Conservation (phyloP, 805 yeast genomes). For the Wickerhamiella azyma region DNA sequence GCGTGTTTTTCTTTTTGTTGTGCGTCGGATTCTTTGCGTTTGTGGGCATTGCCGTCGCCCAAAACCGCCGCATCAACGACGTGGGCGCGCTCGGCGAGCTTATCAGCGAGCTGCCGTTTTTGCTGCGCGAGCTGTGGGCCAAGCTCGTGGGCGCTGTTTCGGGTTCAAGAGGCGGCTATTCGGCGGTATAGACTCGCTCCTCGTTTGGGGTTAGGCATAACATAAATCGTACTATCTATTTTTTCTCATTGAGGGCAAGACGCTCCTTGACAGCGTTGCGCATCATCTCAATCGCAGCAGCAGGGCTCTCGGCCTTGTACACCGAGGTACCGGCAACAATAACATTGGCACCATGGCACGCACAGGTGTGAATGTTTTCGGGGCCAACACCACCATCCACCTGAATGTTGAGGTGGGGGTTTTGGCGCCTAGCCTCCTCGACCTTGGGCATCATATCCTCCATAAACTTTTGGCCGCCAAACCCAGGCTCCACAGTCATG, state of each 20-base stretch:
- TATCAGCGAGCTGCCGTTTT: constrained; percentile 57
- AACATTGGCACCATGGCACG: constrained; percentile 95
- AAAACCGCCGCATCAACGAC: constrained; percentile 62
- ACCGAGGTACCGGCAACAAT: constrained; percentile 96
- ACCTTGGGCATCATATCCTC: constrained; percentile 94
- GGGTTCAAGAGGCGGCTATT: constrained; percentile 72
- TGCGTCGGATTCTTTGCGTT: constrained; percentile 60
- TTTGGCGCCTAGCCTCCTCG: constrained; percentile 51
- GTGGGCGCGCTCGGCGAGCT: constrained; percentile 28
- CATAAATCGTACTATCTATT: background rate
- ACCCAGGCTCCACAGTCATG: constrained; percentile 99
- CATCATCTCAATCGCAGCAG: constrained; percentile 55
- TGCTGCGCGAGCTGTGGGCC: constrained; percentile 54
- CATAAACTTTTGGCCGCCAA: constrained; percentile 97
- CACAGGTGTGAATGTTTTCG: constrained; percentile 73
- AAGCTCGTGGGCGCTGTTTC: constrained; percentile 64
- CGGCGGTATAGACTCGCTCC: constrained; percentile 61
- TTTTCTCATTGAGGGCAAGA: background rate
- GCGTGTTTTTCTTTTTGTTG: constrained; percentile 67
- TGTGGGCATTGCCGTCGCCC: constrained; percentile 48
- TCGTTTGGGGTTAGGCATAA: too few relatives aligned
- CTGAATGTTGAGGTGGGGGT: constrained; percentile 74
- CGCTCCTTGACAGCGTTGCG: constrained; percentile 47
- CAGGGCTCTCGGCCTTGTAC: constrained; percentile 71
- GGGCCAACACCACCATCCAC: constrained; percentile 94